Conservation (phyloP, 805 yeast genomes). For the Yamadazyma akitaensis region DNA sequence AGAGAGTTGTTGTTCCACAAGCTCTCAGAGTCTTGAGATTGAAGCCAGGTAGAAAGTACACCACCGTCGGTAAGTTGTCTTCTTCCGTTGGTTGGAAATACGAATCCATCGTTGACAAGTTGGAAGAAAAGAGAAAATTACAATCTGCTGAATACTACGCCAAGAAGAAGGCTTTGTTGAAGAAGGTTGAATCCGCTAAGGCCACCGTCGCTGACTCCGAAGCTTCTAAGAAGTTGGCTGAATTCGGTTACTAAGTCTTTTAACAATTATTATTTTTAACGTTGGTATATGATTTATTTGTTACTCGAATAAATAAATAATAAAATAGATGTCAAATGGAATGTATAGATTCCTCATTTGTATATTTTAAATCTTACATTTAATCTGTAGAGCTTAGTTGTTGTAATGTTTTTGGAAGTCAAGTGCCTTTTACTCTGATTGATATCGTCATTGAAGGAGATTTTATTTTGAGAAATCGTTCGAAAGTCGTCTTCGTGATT, state of each 20-base stretch:
- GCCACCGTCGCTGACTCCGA: constrained; percentile 86
- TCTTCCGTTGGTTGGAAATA: constrained; percentile 99
- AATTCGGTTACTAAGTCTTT: constrained; percentile 84
- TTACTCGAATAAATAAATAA: constrained; percentile 8
- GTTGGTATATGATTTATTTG: constrained; percentile 10
- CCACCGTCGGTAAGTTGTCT: constrained; percentile 95
- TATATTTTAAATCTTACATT: constrained; percentile 14
- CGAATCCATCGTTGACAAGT: constrained; percentile 95
- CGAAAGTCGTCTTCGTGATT: too few relatives aligned
- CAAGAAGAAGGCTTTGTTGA: constrained; percentile 93
- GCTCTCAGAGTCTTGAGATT: constrained; percentile 98
- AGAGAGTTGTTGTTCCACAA: constrained; percentile 99
- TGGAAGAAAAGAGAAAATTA: constrained; percentile 99
- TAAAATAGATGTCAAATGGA: constrained; percentile 11
- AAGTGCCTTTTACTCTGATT: too few relatives aligned
- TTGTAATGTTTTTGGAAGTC: not conserved
- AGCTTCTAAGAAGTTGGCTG: constrained; percentile 89
- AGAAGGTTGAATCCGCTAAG: constrained; percentile 86
- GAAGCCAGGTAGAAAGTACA: constrained; percentile 99
- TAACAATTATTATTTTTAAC: constrained; percentile 4
- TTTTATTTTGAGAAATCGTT: too few relatives aligned
- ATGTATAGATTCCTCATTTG: constrained; percentile 12
- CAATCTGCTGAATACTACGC: constrained; percentile 99
- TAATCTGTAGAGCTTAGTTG: constrained; percentile 7
- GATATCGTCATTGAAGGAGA: too few relatives aligned